Evolutionary conservation across 2,329 filamentous ascomycete genomes (phyloP).

Genomic region (Pseudocercospora crystallina): DNA sequence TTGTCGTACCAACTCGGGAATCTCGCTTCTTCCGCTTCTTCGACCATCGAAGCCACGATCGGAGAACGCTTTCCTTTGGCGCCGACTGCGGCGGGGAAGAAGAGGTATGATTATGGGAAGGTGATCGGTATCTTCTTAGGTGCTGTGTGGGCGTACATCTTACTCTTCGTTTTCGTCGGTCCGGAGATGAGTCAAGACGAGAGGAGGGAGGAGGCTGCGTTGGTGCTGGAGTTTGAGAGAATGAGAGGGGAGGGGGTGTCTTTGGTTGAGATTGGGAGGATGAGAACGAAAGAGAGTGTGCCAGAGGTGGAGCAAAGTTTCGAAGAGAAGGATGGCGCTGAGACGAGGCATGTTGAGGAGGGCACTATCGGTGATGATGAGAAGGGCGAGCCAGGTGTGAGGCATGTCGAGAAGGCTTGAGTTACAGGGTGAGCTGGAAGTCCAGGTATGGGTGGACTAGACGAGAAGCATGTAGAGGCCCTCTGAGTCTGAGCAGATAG

Average conservation of each 20-base stretch:
- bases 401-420: background rate
- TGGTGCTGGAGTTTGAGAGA: conserved; percentile 22
- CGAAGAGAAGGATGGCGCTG: conserved; percentile 3
- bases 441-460: too few relatives aligned
- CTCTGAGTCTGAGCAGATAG: too few relatives aligned
- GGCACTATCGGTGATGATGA: too few relatives aligned
- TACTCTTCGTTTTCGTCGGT: conserved; percentile 38
- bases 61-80: conserved; percentile 39
- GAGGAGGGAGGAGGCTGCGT: conserved; percentile 21
- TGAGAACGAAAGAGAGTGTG: conserved; percentile 8
- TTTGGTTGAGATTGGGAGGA: conserved; percentile 17
- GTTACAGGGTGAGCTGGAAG: too few relatives aligned
- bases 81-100: conserved; percentile 26
- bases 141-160: conserved; percentile 29
- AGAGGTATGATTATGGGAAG: conserved; percentile 41
- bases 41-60: conserved; percentile 40
- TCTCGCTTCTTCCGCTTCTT: conserved; percentile 37
- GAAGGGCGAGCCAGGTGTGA: too few relatives aligned
- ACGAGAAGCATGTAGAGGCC: too few relatives aligned
- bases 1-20: conserved; percentile 43
- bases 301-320: conserved; percentile 4
- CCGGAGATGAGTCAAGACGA: conserved; percentile 32
- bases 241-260: conserved; percentile 19
- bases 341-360: too few relatives aligned
- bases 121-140: conserved; percentile 36